Evolutionary conservation across 163 green algal genomes (phyloP).

Genomic region (Prototheca stagnorum): DNA sequence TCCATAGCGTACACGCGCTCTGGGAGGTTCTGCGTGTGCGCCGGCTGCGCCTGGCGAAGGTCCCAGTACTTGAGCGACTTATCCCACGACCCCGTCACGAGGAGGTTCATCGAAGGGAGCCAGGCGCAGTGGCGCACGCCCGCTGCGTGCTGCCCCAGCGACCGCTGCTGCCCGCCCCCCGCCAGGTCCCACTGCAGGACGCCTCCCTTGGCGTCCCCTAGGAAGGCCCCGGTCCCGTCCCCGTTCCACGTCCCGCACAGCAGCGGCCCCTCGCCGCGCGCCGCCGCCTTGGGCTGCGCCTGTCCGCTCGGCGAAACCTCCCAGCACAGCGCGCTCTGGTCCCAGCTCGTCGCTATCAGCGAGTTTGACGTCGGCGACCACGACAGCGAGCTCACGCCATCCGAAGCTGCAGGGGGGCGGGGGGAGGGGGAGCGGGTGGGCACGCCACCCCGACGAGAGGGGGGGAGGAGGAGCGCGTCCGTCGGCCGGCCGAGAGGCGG

Average conservation of each 20-base stretch:
- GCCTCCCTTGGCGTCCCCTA: constrained; percentile 67
- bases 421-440: constrained; percentile 11
- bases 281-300: constrained; percentile 64
- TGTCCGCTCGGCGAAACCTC: constrained; percentile 61
- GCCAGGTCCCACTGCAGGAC: constrained; percentile 85
- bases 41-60: constrained; percentile 42
- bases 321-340: constrained; percentile 71
- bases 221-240: constrained; percentile 53
- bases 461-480: neutral
- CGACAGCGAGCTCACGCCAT: constrained; percentile 67
- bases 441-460: constrained; percentile 38
- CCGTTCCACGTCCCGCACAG: constrained; percentile 68
- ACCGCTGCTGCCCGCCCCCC: constrained; percentile 51
- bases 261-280: constrained; percentile 60
- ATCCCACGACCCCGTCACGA: constrained; percentile 88
- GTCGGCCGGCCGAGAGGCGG: no score
- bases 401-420: constrained; percentile 13
- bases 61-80: constrained; percentile 87
- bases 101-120: constrained; percentile 45
- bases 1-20: constrained; percentile 84
- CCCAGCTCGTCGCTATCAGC: constrained; percentile 80
- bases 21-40: constrained; percentile 53
- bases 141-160: constrained; percentile 80
- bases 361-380: constrained; percentile 76
- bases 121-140: constrained; percentile 47